Base-by-base conservation (phyloP, 768 basidiomycete genomes). In the Trametes punicea region DNA sequence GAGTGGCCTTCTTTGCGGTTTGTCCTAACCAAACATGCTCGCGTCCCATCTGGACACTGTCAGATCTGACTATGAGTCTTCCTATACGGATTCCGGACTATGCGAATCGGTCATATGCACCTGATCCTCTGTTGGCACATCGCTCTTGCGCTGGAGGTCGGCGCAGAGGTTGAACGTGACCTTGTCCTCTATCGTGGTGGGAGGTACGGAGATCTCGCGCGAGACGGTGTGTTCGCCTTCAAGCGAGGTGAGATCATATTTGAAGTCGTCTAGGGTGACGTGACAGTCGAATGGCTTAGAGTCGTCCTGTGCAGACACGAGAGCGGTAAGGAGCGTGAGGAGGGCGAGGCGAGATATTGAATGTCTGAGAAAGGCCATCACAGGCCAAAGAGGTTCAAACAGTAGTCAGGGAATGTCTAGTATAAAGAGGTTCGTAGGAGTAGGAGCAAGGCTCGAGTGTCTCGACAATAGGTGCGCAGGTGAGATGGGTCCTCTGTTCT, bases 11-110 rank as follows among this genome's bases (percentile, higher is more conserved):
- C 61, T 69, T 88, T 90, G 62, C 73, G 62, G 64, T 92, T 91
- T 30, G 75, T 79, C 62, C 79, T 81, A 4, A 81, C 86, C 27
- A 92, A 73, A 71, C 93, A 95, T 46, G 83, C 88, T 63, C 85
- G 77, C 45, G 89, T 88, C 21, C 83, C 87, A 20, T 67, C 51
- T 18, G 79, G 69, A 72, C 90, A 93, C 90, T 93, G 62, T 29
- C 45, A 51, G 26, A 27, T 38, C 56, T 57, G 39, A 8, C 16
- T 6, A 51, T 57, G 42, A 57, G 56, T 26, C 29, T 36, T 26
- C 25, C 52, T 21, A 34, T 15, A 2, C 41, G 8, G 7, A 18
- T n/a, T 4, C 8, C 10, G 16, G 23, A 30, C 25, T 16, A 11
- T 16, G 45, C 7, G n/a, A 13, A 7, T 21, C 31, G 20, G 34